Percentiles rank a stretch among this genome's conserved stretches.
These are phyloP conservation scores for Paecilomyces variotii DNA, from an alignment of 2,329 filamentous ascomycete species.

Conservation along the genomic window DNA sequence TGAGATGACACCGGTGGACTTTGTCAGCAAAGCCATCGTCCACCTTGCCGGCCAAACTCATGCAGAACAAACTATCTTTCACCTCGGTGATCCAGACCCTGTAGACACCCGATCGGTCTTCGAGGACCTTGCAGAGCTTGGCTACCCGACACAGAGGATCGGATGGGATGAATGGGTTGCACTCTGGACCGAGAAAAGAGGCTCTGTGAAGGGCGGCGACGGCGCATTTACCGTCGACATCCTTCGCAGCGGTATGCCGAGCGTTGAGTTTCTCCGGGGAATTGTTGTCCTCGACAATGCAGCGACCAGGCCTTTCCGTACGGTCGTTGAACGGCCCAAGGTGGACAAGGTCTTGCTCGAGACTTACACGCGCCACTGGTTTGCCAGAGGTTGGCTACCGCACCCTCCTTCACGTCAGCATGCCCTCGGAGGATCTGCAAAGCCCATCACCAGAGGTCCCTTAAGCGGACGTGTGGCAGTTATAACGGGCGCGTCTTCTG, in stretches of 20 bases:
- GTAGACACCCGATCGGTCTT: constrained; percentile 61
- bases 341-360: constrained; percentile 64
- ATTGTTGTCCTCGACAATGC: constrained; percentile 68
- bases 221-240: constrained; percentile 72
- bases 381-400: constrained; percentile 67
- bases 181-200: constrained; percentile 64
- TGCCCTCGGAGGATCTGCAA: constrained; percentile 37
- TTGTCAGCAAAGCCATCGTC: constrained; percentile 66
- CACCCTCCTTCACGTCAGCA: constrained; percentile 49
- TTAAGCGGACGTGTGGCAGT: constrained; percentile 64
- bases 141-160: constrained; percentile 60
- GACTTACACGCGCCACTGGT: constrained; percentile 74
- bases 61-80: constrained; percentile 58
- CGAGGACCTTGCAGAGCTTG: constrained; percentile 54
- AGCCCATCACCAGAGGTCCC: constrained; percentile 46
- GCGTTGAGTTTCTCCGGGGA: constrained; percentile 59
- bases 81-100: constrained; percentile 65
- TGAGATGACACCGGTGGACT: constrained; percentile 80
- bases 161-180: constrained; percentile 66
- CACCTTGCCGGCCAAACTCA: constrained; percentile 59
- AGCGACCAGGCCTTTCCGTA: constrained; percentile 54
- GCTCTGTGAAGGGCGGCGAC: constrained; percentile 55
- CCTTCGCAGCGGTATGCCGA: constrained; percentile 72
- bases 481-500: constrained; percentile 71
- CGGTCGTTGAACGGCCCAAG: constrained; percentile 55